Base-by-base conservation (phyloP, 2,329 filamentous ascomycete species). In the Phaeosphaeria sp. region DNA sequence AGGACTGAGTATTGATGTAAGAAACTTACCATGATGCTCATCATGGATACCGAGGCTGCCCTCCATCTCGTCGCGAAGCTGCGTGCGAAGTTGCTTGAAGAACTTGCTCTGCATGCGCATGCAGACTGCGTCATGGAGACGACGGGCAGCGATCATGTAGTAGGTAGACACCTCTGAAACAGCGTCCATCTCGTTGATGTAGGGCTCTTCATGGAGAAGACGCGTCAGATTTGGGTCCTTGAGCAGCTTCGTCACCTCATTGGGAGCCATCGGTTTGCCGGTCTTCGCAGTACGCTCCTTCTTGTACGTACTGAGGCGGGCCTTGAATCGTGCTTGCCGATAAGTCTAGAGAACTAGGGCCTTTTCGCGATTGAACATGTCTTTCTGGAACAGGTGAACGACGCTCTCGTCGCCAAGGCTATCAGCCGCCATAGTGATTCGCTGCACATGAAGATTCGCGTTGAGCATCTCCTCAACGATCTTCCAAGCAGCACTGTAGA, bases 91-190 rank as follows among this genome's bases (percentile, higher is more conserved):
- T 17, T 60, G 53, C 30, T 68, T 67, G 60, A 74, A 75, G 33
- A 80, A 63, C 43, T 79, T 74, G 0, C 59, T 69, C n/a, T 77
- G 67, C 1, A 81, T 67, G 1, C 77, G 66, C 64, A 77, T 75
- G 24, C 69, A 76, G 5, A 84, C 67, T 0, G 71, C 70, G 25
- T 93, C 89, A 0, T 87, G 81, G 65, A 92, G 90, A 1, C 89
- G 84, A 33, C 82, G 77, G 0, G 86, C 84, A 0, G 90, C 89
- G 4, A 89, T 84, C 47, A 86, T 81, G 68, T 93, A 93, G 72
- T 92, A 93, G 0, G 85, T 89, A 0, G 88, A 80, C 45, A 91
- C 82, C 3, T 87, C 86, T 0, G 87, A 82, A 0, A 90, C 84
- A 0, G 90, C 85, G 8, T 83, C 79, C 0, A 93, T 74, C 68